phyloP scores from a whole-genome alignment of 1,284 basidiomycete species.

The Cryptococcus jaspeensis region DNA sequence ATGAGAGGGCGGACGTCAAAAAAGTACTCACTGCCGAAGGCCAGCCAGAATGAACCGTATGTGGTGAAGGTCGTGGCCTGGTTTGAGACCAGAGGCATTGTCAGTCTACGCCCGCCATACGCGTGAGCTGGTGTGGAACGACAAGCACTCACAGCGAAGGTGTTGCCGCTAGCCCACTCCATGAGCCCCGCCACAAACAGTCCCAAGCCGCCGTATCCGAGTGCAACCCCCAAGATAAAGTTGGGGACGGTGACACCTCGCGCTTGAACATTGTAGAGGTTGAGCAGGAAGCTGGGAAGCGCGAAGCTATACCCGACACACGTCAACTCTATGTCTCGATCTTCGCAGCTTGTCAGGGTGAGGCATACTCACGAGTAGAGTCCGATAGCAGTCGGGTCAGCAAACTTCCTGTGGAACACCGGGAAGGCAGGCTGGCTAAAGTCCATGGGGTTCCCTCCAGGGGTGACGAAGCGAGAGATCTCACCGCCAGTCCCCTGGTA shows the following conservation, averaged over 20 bases:
- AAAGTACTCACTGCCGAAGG: too few relatives aligned
- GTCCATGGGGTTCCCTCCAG: conserved; percentile 54
- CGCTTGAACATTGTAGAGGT: conserved; percentile 50
- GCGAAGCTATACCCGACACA: conserved; percentile 42
- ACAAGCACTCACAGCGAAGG: conserved; percentile 50
- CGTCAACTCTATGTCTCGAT: too few relatives aligned
- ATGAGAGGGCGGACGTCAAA: too few relatives aligned
- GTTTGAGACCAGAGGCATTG: too few relatives aligned
- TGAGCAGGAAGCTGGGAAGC: conserved; percentile 57
- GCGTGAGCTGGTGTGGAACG: background rate
- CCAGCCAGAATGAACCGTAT: too few relatives aligned
- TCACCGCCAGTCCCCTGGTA: too few relatives aligned
- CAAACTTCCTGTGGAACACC: conserved; percentile 53
- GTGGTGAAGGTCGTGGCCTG: too few relatives aligned
- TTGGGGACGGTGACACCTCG: conserved; percentile 59
- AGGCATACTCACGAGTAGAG: conserved; percentile 38
- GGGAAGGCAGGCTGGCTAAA: conserved; percentile 46
- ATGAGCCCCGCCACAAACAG: conserved; percentile 61
- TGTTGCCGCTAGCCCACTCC: conserved; percentile 69
- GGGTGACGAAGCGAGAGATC: conserved; percentile 45
- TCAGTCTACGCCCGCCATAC: background rate
- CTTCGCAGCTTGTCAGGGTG: too few relatives aligned
- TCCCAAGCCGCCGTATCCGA: conserved; percentile 76
- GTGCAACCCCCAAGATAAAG: conserved; percentile 77
- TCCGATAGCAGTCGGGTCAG: conserved; percentile 58